phyloP scores from a whole-genome alignment of 495 filamentous ascomycete genomes.

The Tetracladium marchalianum region DNA sequence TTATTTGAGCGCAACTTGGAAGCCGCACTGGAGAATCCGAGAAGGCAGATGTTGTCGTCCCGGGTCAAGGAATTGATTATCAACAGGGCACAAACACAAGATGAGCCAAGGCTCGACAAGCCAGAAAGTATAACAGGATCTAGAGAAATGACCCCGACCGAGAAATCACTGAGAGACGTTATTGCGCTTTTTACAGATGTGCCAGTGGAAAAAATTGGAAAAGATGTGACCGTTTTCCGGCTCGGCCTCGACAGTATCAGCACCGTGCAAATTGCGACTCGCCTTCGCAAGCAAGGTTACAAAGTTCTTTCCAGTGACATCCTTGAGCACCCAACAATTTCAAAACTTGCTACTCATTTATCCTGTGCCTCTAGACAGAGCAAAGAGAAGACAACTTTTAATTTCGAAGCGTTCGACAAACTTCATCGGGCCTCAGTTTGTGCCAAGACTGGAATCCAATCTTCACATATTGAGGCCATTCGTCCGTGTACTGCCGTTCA shows the following conservation, averaged over 20 bases:
- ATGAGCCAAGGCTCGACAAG: background rate
- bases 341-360: conserved; percentile 30
- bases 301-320: conserved; percentile 55
- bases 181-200: conserved; percentile 44
- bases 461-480: conserved; percentile 29
- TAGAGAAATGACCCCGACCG: conserved; percentile 38
- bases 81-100: conserved; percentile 22
- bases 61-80: conserved; percentile 25
- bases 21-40: conserved; percentile 12
- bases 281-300: conserved; percentile 48
- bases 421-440: conserved; percentile 24
- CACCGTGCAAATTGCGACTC: conserved; percentile 63
- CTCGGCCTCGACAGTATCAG: conserved; percentile 85
- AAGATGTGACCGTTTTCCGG: conserved; percentile 61
- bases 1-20: conserved; percentile 5
- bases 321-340: conserved; percentile 48
- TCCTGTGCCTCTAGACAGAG: background rate
- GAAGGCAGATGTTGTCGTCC: conserved; percentile 24
- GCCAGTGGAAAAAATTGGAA: conserved; percentile 43
- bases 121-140: background rate
- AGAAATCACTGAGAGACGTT: conserved; percentile 41
- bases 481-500: conserved; percentile 58
- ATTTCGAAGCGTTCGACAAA: conserved; percentile 33
- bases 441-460: conserved; percentile 13
- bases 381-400: background rate